Evolutionary conservation across 2,329 filamentous ascomycete species (phyloP).

Genomic region (Colletotrichum sp.): DNA sequence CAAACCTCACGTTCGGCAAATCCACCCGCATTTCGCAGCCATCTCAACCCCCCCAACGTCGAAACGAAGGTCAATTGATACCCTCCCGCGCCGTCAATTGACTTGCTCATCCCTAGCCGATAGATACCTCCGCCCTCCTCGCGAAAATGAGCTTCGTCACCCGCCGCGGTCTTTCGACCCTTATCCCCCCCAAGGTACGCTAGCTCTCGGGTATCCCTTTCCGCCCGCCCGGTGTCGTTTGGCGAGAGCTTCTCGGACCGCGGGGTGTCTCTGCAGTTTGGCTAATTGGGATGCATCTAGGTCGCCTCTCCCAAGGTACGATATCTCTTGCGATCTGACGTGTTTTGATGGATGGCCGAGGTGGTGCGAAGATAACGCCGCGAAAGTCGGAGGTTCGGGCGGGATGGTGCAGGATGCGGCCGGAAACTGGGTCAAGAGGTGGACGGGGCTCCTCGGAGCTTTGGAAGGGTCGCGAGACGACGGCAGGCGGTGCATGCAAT

Average conservation of each 20-base stretch:
- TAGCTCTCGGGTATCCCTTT: conserved; percentile 6
- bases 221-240: conserved; percentile 8
- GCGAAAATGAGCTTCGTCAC: conserved; percentile 85
- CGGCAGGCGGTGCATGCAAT: background rate
- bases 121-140: conserved; percentile 26
- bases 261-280: background rate
- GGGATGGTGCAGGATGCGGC: background rate
- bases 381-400: background rate
- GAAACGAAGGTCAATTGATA: conserved; percentile 22
- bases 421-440: background rate
- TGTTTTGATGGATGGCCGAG: conserved; percentile 9
- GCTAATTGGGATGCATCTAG: conserved; percentile 44
- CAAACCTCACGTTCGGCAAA: conserved; percentile 27
- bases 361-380: background rate
- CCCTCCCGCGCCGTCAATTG: conserved; percentile 16
- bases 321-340: conserved; percentile 26
- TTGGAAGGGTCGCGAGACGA: background rate
- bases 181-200: conserved; percentile 97
- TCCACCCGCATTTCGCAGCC: conserved; percentile 18
- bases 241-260: background rate
- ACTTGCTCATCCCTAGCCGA: conserved; percentile 4
- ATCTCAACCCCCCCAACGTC: conserved; percentile 4
- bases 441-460: conserved; percentile 14
- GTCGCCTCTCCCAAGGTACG: conserved; percentile 86
- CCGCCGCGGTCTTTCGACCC: conserved; percentile 92